Base-by-base conservation (phyloP, 2,329 filamentous ascomycete genomes). In the Sclerotinia trifoliorum region DNA sequence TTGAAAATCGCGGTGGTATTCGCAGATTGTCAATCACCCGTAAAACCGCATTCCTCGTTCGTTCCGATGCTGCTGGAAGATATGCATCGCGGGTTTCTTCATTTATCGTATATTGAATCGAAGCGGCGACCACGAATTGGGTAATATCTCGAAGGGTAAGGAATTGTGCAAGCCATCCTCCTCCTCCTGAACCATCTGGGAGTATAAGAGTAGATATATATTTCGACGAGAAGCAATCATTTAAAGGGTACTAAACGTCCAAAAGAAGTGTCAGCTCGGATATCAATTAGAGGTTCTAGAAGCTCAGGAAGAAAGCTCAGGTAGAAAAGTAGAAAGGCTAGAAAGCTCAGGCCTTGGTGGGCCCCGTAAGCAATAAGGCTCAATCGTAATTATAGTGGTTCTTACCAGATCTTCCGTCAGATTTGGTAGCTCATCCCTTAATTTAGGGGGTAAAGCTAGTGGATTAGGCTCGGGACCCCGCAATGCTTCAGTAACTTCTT, bases 91-190 rank as follows among this genome's bases (percentile, higher is more conserved):
- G 73, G 6, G 73, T 77, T 58, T 79, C 79, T 60, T 74, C 70
- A 62, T 79, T 78, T 17, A 78, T 77, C 3, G 74, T 70, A 68
- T 79, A 78, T 56, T 81, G 80, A 35, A 81, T 67, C 1, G 78
- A 80, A 17, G 80, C 79, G 17, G 77, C 79, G 11, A 80, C 76
- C 2, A 80, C 74, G 65, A 79, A 81, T 17, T 79, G 77, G 0
- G 78, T 76, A 11, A 80, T 73, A 73, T 81, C 80, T 68, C 79
- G 73, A 15, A 81, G 74, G 0, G 80, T 76, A 5, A 81, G 73
- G 60, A 80, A 79, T 62, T 80, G 78, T 6, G 76, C 67, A 15
- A 81, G 71, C 80, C 80, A 81, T 19, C 39, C 56, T 21, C 2
- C 57, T n/a, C 69, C 75, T n/a, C 75, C 69, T 19, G 72, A 73